Conservation (phyloP, 2,329 filamentous ascomycete species). For the Diaporthe batatas region DNA sequence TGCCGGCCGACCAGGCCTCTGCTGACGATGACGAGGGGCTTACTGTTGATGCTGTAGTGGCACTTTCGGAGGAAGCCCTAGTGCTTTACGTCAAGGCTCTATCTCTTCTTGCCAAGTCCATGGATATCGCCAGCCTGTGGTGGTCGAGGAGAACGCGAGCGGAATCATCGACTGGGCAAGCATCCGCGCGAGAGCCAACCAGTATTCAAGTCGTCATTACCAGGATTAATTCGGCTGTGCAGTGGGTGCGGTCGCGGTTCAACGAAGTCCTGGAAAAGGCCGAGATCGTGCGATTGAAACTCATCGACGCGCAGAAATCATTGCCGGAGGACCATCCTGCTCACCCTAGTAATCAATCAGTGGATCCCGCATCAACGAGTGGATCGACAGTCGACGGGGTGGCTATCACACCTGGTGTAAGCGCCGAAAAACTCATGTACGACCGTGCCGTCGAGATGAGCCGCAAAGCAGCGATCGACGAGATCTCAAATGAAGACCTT, state of each 20-base stretch:
- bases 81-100: slow-evolving; percentile 97
- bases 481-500: slow-evolving; percentile 92
- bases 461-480: slow-evolving; percentile 91
- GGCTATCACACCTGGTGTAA: slow-evolving; percentile 87
- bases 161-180: slow-evolving; percentile 57
- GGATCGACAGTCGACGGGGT: slow-evolving; percentile 83
- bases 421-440: slow-evolving; percentile 97
- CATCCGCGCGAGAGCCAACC: slow-evolving; percentile 56
- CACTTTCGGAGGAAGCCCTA: slow-evolving; percentile 91
- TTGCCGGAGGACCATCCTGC: slow-evolving; percentile 87
- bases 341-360: slow-evolving; percentile 83
- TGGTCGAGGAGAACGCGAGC: slow-evolving; percentile 84
- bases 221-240: slow-evolving; percentile 92
- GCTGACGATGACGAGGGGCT: slow-evolving; percentile 83
- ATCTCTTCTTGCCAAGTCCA: slow-evolving; percentile 89
- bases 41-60: slow-evolving; percentile 86
- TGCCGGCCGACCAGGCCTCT: slow-evolving; percentile 64
- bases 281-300: slow-evolving; percentile 89
- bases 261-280: slow-evolving; percentile 98
- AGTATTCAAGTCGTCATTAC: slow-evolving; percentile 67
- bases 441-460: slow-evolving; percentile 98
- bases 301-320: slow-evolving; percentile 86
- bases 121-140: slow-evolving; percentile 95
- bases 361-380: slow-evolving; percentile 68
- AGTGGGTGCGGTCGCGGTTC: slow-evolving; percentile 94